Base-by-base conservation (phyloP, 2,329 filamentous ascomycete genomes). In the Fusarium nygamai region DNA sequence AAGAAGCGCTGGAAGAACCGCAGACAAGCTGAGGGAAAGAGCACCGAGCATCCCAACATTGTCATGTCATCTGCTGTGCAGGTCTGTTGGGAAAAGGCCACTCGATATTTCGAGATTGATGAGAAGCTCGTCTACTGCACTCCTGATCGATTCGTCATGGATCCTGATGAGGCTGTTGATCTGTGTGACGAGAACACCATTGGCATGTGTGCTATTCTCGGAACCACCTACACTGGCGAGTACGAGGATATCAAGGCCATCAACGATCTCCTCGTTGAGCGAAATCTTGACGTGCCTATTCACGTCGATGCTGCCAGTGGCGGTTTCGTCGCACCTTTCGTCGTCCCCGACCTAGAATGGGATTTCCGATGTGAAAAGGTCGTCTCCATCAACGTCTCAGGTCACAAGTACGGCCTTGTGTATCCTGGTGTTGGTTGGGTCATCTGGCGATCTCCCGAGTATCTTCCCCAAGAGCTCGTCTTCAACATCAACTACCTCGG, bases 401-500 rank as follows among this genome's bases (percentile, higher is more conserved):
- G 96, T 24, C 96, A 98, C 88, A 98, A 98, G 86, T 90, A 90
- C 73, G 87, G 88, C 27, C 85, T 91, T 27, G 87, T 97, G 57
- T 98, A 98, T 81, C 95, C 95, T 1, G 95, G 96, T 82, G 94
- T 98, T 20, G 96, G 96, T 67, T 98, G 96, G 96, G 91, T 96
- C 17, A 87, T 98, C 75, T 98, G 95, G 95, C 91, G 95, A 54
- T 90, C 91, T 44, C 90, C 94, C 58, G 92, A 96, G 82, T 96
- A 88, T 84, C 89, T 98, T 6, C 96, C 96, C 13, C 89, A 96
- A 81, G 95, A 98, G 80, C 91, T 98, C 29, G 94, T 98, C 78
- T 98, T 98, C 90, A 98, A 98, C 88, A 98, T 98, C 89, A 98
- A 98, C 88, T 98, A 98, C 85, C 92, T 98, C 11, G 96, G 96